These are phyloP conservation scores for Parastagonospora nodorum DNA, from an alignment of 2,329 filamentous ascomycete species.

Conservation along the genomic window DNA sequence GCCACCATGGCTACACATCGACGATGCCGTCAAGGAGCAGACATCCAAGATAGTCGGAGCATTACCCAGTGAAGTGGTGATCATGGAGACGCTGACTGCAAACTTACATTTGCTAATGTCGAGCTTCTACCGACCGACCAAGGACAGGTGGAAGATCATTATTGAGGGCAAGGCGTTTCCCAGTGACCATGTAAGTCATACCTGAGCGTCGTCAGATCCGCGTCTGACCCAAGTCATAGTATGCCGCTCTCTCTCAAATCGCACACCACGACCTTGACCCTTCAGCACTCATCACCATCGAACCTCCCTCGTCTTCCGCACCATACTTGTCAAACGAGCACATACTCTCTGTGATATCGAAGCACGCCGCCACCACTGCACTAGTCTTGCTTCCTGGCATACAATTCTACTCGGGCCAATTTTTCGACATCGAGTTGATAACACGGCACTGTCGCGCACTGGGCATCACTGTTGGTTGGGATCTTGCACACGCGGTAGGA, in stretches of 20 bases:
- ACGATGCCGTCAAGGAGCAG: slow-evolving; percentile 72
- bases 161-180: slow-evolving; percentile 91
- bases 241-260: slow-evolving; percentile 83
- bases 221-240: slow-evolving; percentile 53
- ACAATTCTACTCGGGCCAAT: slow-evolving; percentile 90
- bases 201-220: too few species aligned
- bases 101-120: slow-evolving; percentile 84
- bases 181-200: slow-evolving; percentile 70
- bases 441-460: slow-evolving; percentile 74
- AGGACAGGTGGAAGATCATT: slow-evolving; percentile 74
- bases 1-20: slow-evolving; percentile 76
- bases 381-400: slow-evolving; percentile 83
- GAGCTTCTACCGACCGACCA: slow-evolving; percentile 77
- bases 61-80: slow-evolving; percentile 72
- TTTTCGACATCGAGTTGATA: slow-evolving; percentile 81
- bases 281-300: slow-evolving; percentile 74
- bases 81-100: slow-evolving; percentile 85
- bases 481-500: slow-evolving; percentile 83
- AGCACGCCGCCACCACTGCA: slow-evolving; percentile 73
- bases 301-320: slow-evolving; percentile 57
- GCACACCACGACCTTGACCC: slow-evolving; percentile 68
- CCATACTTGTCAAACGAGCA: slow-evolving; percentile 71
- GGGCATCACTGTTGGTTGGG: slow-evolving; percentile 81
- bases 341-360: slow-evolving; percentile 74
- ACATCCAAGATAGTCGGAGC: slow-evolving; percentile 79